phyloP scores from a whole-genome alignment of 208 protist genomes.

The Phytomonas francai region DNA sequence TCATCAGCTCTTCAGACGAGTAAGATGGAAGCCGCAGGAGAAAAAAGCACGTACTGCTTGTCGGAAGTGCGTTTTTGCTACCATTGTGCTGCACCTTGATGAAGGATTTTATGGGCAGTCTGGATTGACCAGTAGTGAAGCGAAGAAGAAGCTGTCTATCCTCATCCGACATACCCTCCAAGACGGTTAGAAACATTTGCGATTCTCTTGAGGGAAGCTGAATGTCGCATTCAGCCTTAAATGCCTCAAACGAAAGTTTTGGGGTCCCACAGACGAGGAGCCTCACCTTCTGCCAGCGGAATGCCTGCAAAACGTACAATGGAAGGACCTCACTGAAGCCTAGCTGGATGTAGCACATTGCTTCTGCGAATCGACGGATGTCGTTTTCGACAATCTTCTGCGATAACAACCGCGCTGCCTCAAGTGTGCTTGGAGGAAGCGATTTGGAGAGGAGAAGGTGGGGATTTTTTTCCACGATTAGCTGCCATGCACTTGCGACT shows the following conservation, averaged over 20 bases:
- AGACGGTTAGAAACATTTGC: conserved; percentile 63
- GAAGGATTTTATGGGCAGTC: conserved; percentile 67
- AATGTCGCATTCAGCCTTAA: conserved; percentile 68
- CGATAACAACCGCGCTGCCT: conserved; percentile 43
- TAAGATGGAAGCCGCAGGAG: conserved; percentile 89
- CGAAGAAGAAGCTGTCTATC: conserved; percentile 78
- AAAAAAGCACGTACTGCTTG: conserved; percentile 94
- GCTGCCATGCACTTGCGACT: conserved; percentile 37
- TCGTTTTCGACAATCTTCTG: conserved; percentile 54
- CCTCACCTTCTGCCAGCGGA: conserved; percentile 83
- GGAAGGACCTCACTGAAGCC: conserved; percentile 81
- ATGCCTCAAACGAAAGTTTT: conserved; percentile 72
- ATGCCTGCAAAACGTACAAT: conserved; percentile 74
- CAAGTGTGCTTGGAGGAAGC: conserved; percentile 42
- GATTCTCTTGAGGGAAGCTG: conserved; percentile 39
- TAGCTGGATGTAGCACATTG: conserved; percentile 62
- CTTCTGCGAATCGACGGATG: conserved; percentile 53
- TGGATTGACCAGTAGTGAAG: conserved; percentile 84
- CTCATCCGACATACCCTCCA: conserved; percentile 76
- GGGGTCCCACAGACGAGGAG: conserved; percentile 67
- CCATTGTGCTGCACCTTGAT: conserved; percentile 84
- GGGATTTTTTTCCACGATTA: conserved; percentile 32
- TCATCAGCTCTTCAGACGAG: conserved; percentile 78
- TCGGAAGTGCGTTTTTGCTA: conserved; percentile 75
- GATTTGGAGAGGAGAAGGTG: conserved; percentile 25